Base-by-base conservation (phyloP, 345 rosid species). In the Populus simonii region DNA sequence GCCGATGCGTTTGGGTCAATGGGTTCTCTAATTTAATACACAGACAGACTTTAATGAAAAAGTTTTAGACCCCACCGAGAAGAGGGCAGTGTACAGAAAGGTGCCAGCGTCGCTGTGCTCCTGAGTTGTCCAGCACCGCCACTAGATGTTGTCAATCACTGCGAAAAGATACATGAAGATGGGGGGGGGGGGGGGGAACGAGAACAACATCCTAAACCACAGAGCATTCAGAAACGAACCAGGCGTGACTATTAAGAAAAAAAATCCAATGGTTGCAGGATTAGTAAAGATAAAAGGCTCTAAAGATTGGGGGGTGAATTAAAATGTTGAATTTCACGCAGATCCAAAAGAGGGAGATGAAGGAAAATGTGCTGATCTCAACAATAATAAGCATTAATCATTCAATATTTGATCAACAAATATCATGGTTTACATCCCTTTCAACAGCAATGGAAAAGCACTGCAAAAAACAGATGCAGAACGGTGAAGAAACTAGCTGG, bases 81-180 rank as follows among this genome's bases (percentile, higher is more conserved):
- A 59, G 65, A 1, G 59, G 59, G 5, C 59, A 53, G 29, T n/a
- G 65, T 23, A 10, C 29, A 59, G 27, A 72, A 73, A 71, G 66
- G 31, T 35, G 12, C 39, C 31, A 29, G 38, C 29, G 63, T 15
- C 7, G 62, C 65, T 20, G 47, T 73, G 76, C 61, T 49, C 18
- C 71, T 16, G 53, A 13, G 68, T 71, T 70, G 74, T 81, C 63
- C 45, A 39, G 55, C 72, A 66, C 57, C 76, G 68, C 80, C 31
- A 72, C 49, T 53, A 61, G 84, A 74, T 66, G 80, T 77, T 75
- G 83, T 68, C 74, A 68, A 68, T 57, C 83, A 81, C 79, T 73
- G 49, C n/a, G 17, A 61, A 25, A 57, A 80, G 70, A 31, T 7
- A 53, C 38, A 31, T 62, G 51, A 61, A 29, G 36, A 4, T 4